Base-by-base conservation (phyloP, 805 yeast species). In the Spathaspora passalidarum region DNA sequence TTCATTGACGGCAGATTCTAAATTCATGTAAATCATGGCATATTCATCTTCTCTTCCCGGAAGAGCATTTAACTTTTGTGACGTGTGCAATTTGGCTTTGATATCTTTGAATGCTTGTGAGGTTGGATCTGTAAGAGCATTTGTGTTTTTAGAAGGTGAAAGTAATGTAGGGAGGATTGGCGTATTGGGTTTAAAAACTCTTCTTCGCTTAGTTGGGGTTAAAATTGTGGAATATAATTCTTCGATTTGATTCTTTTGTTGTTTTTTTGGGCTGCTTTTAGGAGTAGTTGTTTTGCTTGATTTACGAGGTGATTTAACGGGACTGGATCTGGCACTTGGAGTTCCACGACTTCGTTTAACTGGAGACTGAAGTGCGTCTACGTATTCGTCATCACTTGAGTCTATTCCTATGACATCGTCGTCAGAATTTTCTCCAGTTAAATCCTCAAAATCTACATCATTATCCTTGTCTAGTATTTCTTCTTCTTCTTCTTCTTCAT, bases 11-110 rank as follows among this genome's bases (percentile, higher is more conserved):
- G 96, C 86, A 38, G 81, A 74, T 54, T 89, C 90, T 3, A 94
- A 61, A 36, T 81, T 80, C 38, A 79, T 59, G 61, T 82, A 88
- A 4, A 94, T 69, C 45, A 82, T 78, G 8, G 82, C 78, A 59
- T 85, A 90, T 61, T 94, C 96, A 17, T 78, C 77, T 51, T 89
- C 97, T 45, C 99, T 76, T 47, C 97, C 90, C 0, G 97, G 97
- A 32, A 92, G 68, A 1, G 82, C 62, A 44, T 67, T 71, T 40
- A 76, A 60, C 54, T 69, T 73, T 46, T 74, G 59, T 43, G 79
- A 64, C 37, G 80, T 56, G 60, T 76, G 68, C 52, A 78, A 56
- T 58, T 72, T 60, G 3, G 69, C 72, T 47, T 66, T 68, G 26
- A 71, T 54, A 38, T 72, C 69, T 37, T 62, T 65, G 51, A 72